phyloP scores from a whole-genome alignment of 129 eudicot genomes.

The Arctium minus region DNA sequence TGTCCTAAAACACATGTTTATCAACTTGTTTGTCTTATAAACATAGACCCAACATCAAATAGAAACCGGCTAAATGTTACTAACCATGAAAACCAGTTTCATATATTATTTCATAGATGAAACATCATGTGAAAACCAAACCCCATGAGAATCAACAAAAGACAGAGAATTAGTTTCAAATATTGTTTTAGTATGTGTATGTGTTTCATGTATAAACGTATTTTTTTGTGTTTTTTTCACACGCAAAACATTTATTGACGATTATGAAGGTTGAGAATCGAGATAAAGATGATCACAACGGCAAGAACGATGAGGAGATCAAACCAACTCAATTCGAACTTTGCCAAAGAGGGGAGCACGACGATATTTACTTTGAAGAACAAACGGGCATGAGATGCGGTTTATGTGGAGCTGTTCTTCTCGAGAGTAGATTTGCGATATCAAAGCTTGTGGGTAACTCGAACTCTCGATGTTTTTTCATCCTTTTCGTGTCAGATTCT shows the following conservation, averaged over 20 bases:
- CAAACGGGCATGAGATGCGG: conserved; percentile 44
- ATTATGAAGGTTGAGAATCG: conserved; percentile 26
- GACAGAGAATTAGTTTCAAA: too few species aligned
- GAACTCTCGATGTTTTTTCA: neutral
- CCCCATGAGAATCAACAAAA: too few species aligned
- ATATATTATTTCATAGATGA: too few species aligned
- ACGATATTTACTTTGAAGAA: conserved; percentile 33
- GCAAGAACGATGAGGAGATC: neutral
- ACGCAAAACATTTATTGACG: neutral
- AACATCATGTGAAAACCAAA: too few species aligned
- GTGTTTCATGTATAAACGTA: too few species aligned
- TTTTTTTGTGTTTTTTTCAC: neutral
- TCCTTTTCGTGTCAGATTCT: neutral
- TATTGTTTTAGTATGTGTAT: too few species aligned
- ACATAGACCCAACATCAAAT: too few species aligned
- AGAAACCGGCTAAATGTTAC: too few species aligned
- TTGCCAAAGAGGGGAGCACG: conserved; percentile 40
- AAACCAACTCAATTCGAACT: neutral
- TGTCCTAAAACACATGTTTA: too few species aligned
- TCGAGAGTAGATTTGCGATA: conserved; percentile 34
- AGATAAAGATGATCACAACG: neutral
- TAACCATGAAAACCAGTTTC: too few species aligned
- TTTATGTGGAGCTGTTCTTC: conserved; percentile 32
- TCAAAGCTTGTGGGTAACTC: conserved; percentile 43
- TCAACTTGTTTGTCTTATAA: too few species aligned